phyloP scores from a whole-genome alignment of 352 stramenopile species.

The Hyaloperonospora arabidopsidis region DNA sequence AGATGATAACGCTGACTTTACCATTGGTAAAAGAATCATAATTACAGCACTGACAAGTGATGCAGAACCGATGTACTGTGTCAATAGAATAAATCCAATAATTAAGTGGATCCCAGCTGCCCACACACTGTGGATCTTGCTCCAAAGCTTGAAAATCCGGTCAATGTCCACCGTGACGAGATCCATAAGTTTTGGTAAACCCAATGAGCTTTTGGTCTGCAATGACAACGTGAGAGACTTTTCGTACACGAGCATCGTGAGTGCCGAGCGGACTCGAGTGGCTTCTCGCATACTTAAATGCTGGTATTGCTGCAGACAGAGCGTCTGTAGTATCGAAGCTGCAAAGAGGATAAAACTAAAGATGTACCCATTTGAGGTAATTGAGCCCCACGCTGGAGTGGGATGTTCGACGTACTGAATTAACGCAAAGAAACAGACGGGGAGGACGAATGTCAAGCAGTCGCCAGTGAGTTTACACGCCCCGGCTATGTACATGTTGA shows the following conservation, averaged over 20 bases:
- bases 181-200: constrained; percentile 86
- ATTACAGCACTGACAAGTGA: constrained; percentile 47
- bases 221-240: constrained; percentile 51
- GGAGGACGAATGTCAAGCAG: constrained; percentile 84
- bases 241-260: constrained; percentile 60
- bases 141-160: constrained; percentile 83
- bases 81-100: constrained; percentile 44
- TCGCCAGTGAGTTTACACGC: constrained; percentile 91
- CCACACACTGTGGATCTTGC: constrained; percentile 55
- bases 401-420: constrained; percentile 66
- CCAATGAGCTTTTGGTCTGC: constrained; percentile 45
- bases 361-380: constrained; percentile 47
- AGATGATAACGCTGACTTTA: constrained; percentile 32
- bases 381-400: constrained; percentile 32
- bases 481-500: constrained; percentile 83
- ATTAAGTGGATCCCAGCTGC: constrained; percentile 50
- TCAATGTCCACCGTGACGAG: constrained; percentile 91
- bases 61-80: constrained; percentile 42
- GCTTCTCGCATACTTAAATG: constrained; percentile 59
- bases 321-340: constrained; percentile 38
- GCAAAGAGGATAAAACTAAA: constrained; percentile 41
- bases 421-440: constrained; percentile 29
- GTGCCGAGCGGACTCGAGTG: constrained; percentile 49
- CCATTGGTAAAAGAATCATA: constrained; percentile 42
- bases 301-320: constrained; percentile 64